Evolutionary conservation across 1,284 basidiomycete species (phyloP), one percentile per base, ranked within the genome.

Genomic region (Cutaneotrichosporon sp.): DNA sequence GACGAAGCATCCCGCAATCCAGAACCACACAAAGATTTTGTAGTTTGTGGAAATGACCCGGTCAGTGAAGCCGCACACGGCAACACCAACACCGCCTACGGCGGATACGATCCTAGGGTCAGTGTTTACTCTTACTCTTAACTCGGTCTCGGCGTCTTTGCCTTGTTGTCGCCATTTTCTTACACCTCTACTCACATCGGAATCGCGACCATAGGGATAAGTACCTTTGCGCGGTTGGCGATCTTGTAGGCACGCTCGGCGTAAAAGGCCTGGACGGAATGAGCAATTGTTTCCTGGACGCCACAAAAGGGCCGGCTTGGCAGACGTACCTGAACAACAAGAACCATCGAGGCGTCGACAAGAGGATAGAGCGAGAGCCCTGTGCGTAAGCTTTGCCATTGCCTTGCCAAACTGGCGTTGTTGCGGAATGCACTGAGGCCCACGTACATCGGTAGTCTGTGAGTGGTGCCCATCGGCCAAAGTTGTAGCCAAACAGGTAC

Each of bases 171-270:
- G 32, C n/a, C 11, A 30, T 55, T 55, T 13, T 13, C 14, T 42
- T 26, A 3, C 26, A 26, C 26, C 34, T 36, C 34, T 13, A 13
- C 40, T 34, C 31, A 62, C 40, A 68, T 56, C 0, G 64, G 64
- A 1, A 62, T 11, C 30, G 53, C 21, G 5, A 56, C 53, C 7
- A 55, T 9, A n/a, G 53, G 42, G 21, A 65, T 30, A 8, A 68
- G 50, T 1, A 31, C 16, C 53, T 62, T 63, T 21, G 36, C 31
- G 14, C 64, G 59, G 4, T 62, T 62, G 8, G 60, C 55, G n/a
- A 68, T 60, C 58, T 65, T 65, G 52, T 56, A 68, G 0, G 64
- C 64, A 51, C 67, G 67, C n/a, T 68, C 64, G 26, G 67, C 64
- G 53, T 65, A 68, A 50, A 68, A 68, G 32, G 22, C 9, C 60